Evolutionary conservation across 805 yeast genomes (phyloP).

Genomic region (Nakazawaea ambrosiae): DNA sequence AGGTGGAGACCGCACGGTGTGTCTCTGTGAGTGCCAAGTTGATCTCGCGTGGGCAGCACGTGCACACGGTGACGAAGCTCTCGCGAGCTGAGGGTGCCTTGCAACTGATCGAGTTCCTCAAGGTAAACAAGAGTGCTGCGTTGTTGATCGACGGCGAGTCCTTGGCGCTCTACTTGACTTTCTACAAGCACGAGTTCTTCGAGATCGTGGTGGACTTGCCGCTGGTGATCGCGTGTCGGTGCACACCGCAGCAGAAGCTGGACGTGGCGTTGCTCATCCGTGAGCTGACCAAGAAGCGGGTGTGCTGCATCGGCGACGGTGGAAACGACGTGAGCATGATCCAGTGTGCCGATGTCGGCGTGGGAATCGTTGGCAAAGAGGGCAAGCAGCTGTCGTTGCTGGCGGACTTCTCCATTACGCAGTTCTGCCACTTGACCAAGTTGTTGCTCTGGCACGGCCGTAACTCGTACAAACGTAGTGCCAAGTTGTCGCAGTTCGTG

Average conservation of each 20-base stretch:
- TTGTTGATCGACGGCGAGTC: slow-evolving; percentile 93
- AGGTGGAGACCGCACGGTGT: slow-evolving; percentile 97
- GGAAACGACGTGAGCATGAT: slow-evolving; percentile 99
- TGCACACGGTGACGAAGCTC: slow-evolving; percentile 75
- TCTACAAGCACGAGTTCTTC: slow-evolving; percentile 67
- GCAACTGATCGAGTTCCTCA: slow-evolving; percentile 66
- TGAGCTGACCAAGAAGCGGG: slow-evolving; percentile 76
- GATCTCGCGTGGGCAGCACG: slow-evolving; percentile 89
- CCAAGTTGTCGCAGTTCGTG: slow-evolving; percentile 91
- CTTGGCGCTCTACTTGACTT: slow-evolving; percentile 56
- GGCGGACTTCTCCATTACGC: slow-evolving; percentile 92
- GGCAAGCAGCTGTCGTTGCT: slow-evolving; percentile 97
- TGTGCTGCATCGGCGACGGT: slow-evolving; percentile 98
- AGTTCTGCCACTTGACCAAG: slow-evolving; percentile 83
- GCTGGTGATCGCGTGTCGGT: slow-evolving; percentile 95
- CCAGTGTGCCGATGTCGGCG: slow-evolving; percentile 98
- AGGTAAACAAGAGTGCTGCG: slow-evolving; percentile 59
- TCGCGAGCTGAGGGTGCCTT: slow-evolving; percentile 60
- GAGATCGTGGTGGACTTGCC: slow-evolving; percentile 73
- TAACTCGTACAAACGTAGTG: slow-evolving; percentile 91
- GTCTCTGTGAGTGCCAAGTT: slow-evolving; percentile 94
- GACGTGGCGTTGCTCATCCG: slow-evolving; percentile 83
- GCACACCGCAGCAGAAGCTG: slow-evolving; percentile 98
- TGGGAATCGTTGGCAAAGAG: slow-evolving; percentile 98
- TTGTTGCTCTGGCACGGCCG: slow-evolving; percentile 96